phyloP scores from a whole-genome alignment of 495 filamentous ascomycete species.

The Podospora tetraspora region DNA sequence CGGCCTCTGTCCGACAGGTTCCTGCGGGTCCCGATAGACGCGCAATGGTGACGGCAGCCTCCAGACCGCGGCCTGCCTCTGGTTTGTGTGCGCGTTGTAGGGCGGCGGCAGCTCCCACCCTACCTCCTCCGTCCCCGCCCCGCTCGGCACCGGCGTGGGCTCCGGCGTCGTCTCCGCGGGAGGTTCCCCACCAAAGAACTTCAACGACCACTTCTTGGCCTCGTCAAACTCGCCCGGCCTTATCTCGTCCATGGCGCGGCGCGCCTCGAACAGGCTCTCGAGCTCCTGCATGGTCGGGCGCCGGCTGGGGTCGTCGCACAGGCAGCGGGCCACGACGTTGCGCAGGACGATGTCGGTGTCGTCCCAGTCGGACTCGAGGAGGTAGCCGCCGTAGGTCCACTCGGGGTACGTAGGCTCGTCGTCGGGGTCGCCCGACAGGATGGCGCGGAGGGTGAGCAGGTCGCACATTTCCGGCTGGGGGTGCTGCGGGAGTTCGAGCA shows the following conservation, averaged over 20 bases:
- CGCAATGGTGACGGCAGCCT: too few species aligned
- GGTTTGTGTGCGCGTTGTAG: too few species aligned
- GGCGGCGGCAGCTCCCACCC: too few species aligned
- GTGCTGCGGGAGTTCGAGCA: not conserved
- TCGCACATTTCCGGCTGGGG: not conserved
- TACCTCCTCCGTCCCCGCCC: too few species aligned
- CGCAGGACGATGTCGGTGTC: not conserved
- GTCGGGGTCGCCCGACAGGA: not conserved
- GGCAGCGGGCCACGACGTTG: not conserved
- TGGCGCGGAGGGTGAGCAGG: not conserved
- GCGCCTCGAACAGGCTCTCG: not conserved
- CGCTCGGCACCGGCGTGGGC: too few species aligned
- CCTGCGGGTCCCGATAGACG: too few species aligned
- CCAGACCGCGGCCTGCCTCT: too few species aligned
- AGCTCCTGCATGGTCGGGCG: not conserved
- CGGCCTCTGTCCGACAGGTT: too few species aligned
- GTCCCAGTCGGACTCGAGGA: not conserved
- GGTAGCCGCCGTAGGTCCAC: not conserved
- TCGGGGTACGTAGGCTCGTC: not conserved
- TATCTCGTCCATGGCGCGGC: not conserved
- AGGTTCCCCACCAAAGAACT: not conserved
- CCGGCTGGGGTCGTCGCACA: not conserved
- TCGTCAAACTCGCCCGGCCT: not conserved
- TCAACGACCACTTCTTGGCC: not conserved
- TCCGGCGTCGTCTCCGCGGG: not conserved